phyloP scores from a whole-genome alignment of 73 alveolate species.

The Stentor coeruleus region DNA sequence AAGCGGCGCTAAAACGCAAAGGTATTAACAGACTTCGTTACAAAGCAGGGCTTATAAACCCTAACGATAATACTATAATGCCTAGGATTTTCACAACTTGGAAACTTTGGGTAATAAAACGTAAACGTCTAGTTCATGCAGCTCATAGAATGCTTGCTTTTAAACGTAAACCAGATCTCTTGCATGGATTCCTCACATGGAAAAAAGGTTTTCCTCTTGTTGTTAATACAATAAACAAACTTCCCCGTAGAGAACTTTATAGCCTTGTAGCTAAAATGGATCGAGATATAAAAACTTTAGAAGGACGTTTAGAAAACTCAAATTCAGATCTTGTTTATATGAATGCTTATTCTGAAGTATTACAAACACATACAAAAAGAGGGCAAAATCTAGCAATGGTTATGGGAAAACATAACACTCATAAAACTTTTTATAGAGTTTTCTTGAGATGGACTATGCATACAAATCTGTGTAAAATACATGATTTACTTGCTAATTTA shows the following conservation, averaged over 20 bases:
- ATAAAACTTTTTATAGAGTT: conserved; percentile 24
- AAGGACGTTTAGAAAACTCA: conserved; percentile 19
- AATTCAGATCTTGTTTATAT: conserved; percentile 30
- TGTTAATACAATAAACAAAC: not conserved
- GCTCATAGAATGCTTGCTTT: conserved; percentile 18
- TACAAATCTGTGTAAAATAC: not conserved
- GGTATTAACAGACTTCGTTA: not conserved
- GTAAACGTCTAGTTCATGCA: conserved; percentile 35
- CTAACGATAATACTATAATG: not conserved
- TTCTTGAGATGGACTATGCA: conserved; percentile 22
- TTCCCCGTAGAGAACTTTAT: conserved; percentile 27
- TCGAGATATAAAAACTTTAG: conserved; percentile 24
- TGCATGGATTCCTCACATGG: conserved; percentile 46
- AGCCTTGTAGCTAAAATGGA: conserved; percentile 23
- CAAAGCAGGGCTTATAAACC: not conserved
- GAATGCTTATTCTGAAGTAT: conserved; percentile 30
- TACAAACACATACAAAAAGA: conserved; percentile 29
- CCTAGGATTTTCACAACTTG: conserved; percentile 45
- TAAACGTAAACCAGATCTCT: conserved; percentile 30
- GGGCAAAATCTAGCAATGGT: conserved; percentile 37
- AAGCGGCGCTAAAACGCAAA: not conserved
- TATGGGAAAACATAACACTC: conserved; percentile 19
- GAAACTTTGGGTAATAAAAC: conserved; percentile 36
- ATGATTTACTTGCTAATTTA: conserved; percentile 15
- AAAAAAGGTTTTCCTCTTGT: conserved; percentile 10